These are phyloP conservation scores for Polygonum aviculare DNA, from an alignment of 148 eudicot species.

Conservation along the genomic window DNA sequence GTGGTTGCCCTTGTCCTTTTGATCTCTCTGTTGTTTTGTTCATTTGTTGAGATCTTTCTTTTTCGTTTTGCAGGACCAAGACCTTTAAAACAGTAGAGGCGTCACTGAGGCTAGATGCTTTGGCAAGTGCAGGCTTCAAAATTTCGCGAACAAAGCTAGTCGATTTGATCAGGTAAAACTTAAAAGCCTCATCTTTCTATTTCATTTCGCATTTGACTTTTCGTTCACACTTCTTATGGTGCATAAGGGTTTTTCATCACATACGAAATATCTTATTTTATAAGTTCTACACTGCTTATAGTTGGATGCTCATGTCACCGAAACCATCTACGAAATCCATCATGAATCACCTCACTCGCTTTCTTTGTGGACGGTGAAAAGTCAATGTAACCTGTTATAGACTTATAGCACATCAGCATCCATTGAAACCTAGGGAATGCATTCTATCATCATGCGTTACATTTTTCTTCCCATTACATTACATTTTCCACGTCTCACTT, in stretches of 20 bases:
- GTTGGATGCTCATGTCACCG: no score
- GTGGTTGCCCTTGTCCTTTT: not conserved
- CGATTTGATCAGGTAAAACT: conserved; percentile 59
- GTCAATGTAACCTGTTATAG: not conserved
- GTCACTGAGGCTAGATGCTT: conserved; percentile 74
- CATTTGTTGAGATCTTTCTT: not conserved
- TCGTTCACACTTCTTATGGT: not conserved
- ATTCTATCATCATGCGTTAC: not conserved
- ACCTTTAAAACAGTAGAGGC: conserved; percentile 72
- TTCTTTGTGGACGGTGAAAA: not conserved
- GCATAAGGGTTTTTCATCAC: no score
- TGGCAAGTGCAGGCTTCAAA: conserved; percentile 96
- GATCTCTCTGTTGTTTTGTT: not conserved
- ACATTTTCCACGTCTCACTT: not conserved
- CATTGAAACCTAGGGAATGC: not conserved
- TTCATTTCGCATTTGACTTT: not conserved
- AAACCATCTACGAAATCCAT: no score
- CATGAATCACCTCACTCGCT: not conserved
- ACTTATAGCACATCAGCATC: not conserved
- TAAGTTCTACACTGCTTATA: no score
- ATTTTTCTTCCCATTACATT: not conserved
- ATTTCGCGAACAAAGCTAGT: conserved; percentile 79
- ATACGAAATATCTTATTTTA: no score
- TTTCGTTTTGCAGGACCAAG: conserved; percentile 47
- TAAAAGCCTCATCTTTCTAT: not conserved